phyloP scores from a whole-genome alignment of 345 rosid genomes.

The Psidium guajava region DNA sequence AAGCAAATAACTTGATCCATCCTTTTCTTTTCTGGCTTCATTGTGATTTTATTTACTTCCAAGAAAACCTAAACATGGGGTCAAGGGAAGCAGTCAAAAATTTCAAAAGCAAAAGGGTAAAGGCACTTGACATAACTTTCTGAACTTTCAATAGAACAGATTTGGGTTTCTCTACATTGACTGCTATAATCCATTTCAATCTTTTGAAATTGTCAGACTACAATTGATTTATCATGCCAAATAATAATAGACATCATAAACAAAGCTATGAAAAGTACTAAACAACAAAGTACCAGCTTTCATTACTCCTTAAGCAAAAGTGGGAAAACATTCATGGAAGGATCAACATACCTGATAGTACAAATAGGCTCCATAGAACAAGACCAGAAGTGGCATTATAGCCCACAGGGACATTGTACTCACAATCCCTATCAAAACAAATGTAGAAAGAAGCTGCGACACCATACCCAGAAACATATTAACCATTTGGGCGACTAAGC shows the following conservation, averaged over 20 bases:
- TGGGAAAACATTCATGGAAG: background rate
- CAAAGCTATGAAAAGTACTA: background rate
- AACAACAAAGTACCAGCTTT: background rate
- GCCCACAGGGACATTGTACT: slow-evolving; percentile 99
- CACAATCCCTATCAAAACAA: slow-evolving; percentile 87
- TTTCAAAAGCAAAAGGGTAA: background rate
- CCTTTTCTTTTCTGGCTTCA: background rate
- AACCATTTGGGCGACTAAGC: slow-evolving; percentile 58
- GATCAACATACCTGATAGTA: slow-evolving; percentile 72
- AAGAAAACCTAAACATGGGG: background rate
- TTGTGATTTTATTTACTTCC: background rate
- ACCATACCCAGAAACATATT: slow-evolving; percentile 81
- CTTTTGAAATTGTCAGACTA: background rate
- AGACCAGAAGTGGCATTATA: slow-evolving; percentile 86
- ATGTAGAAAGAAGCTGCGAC: slow-evolving; percentile 86
- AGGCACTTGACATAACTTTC: background rate
- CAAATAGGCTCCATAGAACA: slow-evolving; percentile 83
- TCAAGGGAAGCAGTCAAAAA: background rate
- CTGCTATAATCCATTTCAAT: background rate
- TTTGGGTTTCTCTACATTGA: background rate
- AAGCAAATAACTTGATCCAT: background rate
- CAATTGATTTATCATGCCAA: background rate
- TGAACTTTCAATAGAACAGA: background rate
- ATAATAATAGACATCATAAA: background rate
- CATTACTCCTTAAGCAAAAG: background rate